Evolutionary conservation across 2,329 filamentous ascomycete species (phyloP).

Genomic region (Dryadomyces quercus-mongolicae): DNA sequence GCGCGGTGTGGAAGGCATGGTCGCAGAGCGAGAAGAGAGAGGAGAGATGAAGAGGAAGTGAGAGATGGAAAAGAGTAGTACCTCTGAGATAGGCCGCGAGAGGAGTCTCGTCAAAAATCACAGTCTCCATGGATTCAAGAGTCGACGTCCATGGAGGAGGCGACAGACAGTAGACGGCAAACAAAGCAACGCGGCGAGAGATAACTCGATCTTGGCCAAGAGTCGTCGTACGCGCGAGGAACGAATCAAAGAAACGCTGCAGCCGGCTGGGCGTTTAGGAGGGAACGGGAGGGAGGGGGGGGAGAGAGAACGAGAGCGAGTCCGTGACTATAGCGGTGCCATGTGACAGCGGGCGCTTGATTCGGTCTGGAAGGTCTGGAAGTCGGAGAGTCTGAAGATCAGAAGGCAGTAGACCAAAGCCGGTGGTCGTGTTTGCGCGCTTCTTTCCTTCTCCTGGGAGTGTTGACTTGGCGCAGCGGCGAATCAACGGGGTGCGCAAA

Average conservation of each 20-base stretch:
- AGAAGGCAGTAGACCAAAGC: too few species aligned
- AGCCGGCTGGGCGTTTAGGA: not conserved
- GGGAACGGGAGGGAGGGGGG: not conserved
- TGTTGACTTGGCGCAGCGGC: too few species aligned
- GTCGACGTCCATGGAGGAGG: not conserved
- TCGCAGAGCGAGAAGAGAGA: not conserved
- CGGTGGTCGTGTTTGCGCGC: not conserved
- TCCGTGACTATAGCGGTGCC: not conserved
- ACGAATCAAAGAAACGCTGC: not conserved
- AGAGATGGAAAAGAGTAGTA: conserved; percentile 23
- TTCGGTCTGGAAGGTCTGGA: too few species aligned
- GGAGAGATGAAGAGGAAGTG: not conserved
- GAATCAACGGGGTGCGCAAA: not conserved
- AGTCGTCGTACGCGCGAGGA: not conserved
- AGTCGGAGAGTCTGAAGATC: too few species aligned
- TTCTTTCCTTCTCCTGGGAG: not conserved
- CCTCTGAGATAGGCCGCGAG: conserved; percentile 85
- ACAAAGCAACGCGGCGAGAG: not conserved
- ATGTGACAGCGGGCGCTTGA: not conserved
- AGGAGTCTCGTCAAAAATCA: conserved; percentile 78
- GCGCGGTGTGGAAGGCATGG: not conserved
- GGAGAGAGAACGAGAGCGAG: too few species aligned
- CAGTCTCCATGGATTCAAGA: conserved; percentile 57
- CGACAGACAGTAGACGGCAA: not conserved
- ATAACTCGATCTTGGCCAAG: too few species aligned